These are phyloP conservation scores for Sporothrix globosa DNA, from an alignment of 2,329 filamentous ascomycete genomes.

Conservation along the genomic window DNA sequence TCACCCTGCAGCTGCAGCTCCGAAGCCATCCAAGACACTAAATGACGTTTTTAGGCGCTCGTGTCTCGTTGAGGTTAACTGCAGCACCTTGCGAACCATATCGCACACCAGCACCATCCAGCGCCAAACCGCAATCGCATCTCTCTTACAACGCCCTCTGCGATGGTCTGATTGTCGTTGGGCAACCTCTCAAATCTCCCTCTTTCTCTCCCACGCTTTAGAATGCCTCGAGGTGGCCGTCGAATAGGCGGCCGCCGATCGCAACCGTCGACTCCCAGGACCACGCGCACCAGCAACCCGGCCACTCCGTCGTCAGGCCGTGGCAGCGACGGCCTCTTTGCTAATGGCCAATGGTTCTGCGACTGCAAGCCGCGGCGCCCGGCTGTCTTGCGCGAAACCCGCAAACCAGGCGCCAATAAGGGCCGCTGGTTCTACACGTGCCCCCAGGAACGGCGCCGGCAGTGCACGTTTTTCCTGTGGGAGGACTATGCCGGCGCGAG, in stretches of 20 bases:
- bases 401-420: constrained; percentile 47
- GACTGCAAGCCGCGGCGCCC: constrained; percentile 49
- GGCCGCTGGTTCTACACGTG: constrained; percentile 52
- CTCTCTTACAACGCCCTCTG: too few species aligned
- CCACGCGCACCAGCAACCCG: not conserved
- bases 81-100: not conserved
- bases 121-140: not conserved
- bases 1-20: not conserved
- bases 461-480: constrained; percentile 53
- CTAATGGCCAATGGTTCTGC: constrained; percentile 41
- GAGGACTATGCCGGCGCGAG: constrained; percentile 45
- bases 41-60: constrained; percentile 15
- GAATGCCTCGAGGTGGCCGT: constrained; percentile 18
- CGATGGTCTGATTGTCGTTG: not conserved
- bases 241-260: constrained; percentile 13
- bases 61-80: not conserved
- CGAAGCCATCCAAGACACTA: constrained; percentile 1
- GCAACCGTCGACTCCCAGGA: constrained; percentile 14
- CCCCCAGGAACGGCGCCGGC: constrained; percentile 38
- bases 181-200: not conserved
- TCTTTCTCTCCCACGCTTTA: not conserved
- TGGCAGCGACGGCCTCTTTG: constrained; percentile 36
- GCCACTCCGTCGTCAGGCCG: constrained; percentile 28
- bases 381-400: constrained; percentile 45
- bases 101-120: not conserved